Evolutionary conservation across 2,329 filamentous ascomycete species (phyloP), one percentile per base, ranked within the genome.

Genomic region (Aspergillus novofumigatus): DNA sequence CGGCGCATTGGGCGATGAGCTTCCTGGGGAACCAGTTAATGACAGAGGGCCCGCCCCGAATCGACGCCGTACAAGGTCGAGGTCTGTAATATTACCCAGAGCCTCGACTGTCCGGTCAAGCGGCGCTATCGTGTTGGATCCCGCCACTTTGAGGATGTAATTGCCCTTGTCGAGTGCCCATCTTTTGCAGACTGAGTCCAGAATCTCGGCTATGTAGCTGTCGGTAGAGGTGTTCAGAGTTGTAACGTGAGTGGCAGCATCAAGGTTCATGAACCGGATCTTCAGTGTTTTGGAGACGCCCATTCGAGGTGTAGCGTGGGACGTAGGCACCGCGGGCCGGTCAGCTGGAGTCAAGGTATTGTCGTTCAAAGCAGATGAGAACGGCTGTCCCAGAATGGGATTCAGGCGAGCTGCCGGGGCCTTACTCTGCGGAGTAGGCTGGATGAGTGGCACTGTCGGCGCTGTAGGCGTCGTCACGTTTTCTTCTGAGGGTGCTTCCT

Each of bases 151-250:
- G 56, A 88, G 78, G 23, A 86, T 76, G 63, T 84, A 85, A 21
- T 85, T 79, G 1, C 80, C 84, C 68, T 86, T 87, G 67, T 88
- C 85, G n/a, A 87, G 75, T 3, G 82, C 80, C 66, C 86, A 81
- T 60, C 83, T 78, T 57, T 83, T 82, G 71, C 85, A 87, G 1
- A 84, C 82, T 44, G 81, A 79, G 62, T 87, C 84, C 59, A 88
- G 80, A 51, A 88, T 80, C 67, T 88, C 85, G n/a, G 84, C 85
- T 57, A 88, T 84, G 66, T 88, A 88, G 49, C 83, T 86, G 64
- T 87, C 85, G 1, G 83, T 84, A 3, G 84, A 85, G 29, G 83
- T 84, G 53, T 81, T 80, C 52, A 86, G 73, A 2, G 79, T 80
- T 55, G 80, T 81, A 23, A 77, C 77, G 61, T 80, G 81, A 6